Conservation (phyloP, 768 basidiomycete genomes). For the Naganishia friedmannii region DNA sequence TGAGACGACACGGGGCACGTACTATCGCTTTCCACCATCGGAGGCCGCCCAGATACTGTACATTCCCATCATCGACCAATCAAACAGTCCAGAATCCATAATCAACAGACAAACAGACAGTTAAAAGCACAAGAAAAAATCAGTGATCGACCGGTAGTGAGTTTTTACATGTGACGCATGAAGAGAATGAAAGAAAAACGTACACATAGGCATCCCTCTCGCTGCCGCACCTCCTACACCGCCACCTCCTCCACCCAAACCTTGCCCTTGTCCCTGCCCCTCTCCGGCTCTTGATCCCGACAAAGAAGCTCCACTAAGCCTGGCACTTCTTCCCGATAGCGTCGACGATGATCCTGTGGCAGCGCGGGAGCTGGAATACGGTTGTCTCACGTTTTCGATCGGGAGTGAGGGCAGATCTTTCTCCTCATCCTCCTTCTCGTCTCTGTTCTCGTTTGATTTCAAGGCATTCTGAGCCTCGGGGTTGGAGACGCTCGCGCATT, state of each 20-base stretch:
- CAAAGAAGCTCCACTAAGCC: background rate
- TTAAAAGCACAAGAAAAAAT: no score
- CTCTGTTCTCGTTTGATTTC: no score
- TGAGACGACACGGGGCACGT: background rate
- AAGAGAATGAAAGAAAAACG: background rate
- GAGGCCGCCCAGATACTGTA: constrained; percentile 19
- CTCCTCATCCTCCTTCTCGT: background rate
- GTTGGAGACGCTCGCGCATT: background rate
- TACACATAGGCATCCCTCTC: constrained; percentile 24
- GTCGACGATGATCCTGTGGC: background rate
- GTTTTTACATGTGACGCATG: no score
- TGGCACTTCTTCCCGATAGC: background rate
- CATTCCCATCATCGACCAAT: no score
- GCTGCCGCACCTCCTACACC: background rate
- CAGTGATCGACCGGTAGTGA: no score
- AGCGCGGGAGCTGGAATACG: background rate
- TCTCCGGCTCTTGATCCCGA: no score
- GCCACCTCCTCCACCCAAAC: background rate
- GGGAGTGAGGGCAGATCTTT: background rate
- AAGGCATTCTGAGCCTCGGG: background rate
- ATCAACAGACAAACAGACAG: no score
- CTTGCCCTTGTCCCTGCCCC: background rate
- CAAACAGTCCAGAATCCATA: no score
- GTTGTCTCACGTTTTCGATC: constrained; percentile 1
- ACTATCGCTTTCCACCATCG: constrained; percentile 7